These are phyloP conservation scores for Nepenthes alata DNA, from an alignment of 179 eudicot species.

Conservation along the genomic window DNA sequence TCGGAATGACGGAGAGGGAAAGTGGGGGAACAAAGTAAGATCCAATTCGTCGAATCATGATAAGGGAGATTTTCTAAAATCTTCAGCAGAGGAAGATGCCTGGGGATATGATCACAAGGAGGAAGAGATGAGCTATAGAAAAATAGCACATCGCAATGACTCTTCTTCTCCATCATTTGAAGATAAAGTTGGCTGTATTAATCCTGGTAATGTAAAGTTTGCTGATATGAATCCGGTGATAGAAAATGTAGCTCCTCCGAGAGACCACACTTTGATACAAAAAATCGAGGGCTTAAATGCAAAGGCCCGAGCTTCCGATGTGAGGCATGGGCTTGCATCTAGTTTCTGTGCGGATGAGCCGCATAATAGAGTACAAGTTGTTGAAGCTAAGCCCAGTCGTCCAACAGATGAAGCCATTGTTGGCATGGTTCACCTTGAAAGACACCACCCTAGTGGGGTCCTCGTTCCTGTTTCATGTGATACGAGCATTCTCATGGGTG, in stretches of 20 bases:
- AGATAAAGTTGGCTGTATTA: slow-evolving; percentile 15
- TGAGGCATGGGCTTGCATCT: slow-evolving; percentile 16
- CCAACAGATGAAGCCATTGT: slow-evolving; percentile 16
- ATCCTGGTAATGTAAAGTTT: slow-evolving; percentile 16
- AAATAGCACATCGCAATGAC: slow-evolving; percentile 18
- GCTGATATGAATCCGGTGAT: slow-evolving; percentile 16
- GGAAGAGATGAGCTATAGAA: slow-evolving; percentile 22
- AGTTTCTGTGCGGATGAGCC: slow-evolving; percentile 24
- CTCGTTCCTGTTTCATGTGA: slow-evolving; percentile 23
- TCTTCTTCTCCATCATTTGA: slow-evolving; percentile 18
- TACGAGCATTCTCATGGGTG: slow-evolving; percentile 16
- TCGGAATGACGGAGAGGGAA: slow-evolving; percentile 33
- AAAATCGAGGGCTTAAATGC: slow-evolving; percentile 84
- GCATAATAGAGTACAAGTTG: slow-evolving; percentile 18
- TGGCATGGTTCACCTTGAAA: slow-evolving; percentile 18
- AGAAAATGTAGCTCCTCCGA: slow-evolving; percentile 24
- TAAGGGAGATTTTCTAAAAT: slow-evolving; percentile 27
- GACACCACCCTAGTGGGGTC: slow-evolving; percentile 28
- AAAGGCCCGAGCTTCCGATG: slow-evolving; percentile 62
- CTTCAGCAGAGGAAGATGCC: slow-evolving; percentile 27
- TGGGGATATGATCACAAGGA: slow-evolving; percentile 45
- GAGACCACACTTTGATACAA: slow-evolving; percentile 49
- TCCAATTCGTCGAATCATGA: slow-evolving; percentile 19
- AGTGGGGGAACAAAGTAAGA: slow-evolving; percentile 27
- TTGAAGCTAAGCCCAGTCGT: slow-evolving; percentile 16